Evolutionary conservation across 2,329 filamentous ascomycete genomes (phyloP).

Genomic region (Apiospora aurea): DNA sequence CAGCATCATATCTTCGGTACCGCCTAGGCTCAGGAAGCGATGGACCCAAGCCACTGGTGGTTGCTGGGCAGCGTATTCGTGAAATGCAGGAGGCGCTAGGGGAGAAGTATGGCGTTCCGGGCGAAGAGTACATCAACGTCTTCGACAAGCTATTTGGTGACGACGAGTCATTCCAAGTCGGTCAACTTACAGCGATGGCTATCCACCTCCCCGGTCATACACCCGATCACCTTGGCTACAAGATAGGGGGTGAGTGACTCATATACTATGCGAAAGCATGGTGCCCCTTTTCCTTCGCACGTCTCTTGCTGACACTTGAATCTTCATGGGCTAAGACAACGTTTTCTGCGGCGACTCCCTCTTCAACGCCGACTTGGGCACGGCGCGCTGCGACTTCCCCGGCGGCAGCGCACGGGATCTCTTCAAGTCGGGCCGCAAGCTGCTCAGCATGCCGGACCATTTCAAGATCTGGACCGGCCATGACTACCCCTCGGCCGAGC

Average conservation of each 20-base stretch:
- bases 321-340: constrained; percentile 41
- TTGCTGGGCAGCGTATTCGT: constrained; percentile 62
- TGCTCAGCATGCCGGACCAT: constrained; percentile 49
- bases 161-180: constrained; percentile 59
- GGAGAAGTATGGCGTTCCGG: constrained; percentile 53
- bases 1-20: constrained; percentile 63
- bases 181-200: constrained; percentile 51
- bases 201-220: constrained; percentile 68
- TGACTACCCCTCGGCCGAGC: constrained; percentile 54
- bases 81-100: constrained; percentile 60
- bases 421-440: constrained; percentile 49
- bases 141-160: constrained; percentile 64
- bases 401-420: constrained; percentile 54
- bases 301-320: constrained; percentile 26
- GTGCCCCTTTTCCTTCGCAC: neutral
- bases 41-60: constrained; percentile 49
- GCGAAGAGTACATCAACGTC: constrained; percentile 49
- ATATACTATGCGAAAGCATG: constrained; percentile 13
- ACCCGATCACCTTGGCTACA: constrained; percentile 66
- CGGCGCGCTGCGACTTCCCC: constrained; percentile 59
- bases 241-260: constrained; percentile 47
- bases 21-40: constrained; percentile 45
- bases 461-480: constrained; percentile 62
- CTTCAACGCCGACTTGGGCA: constrained; percentile 50
- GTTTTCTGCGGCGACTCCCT: constrained; percentile 53